Evolutionary conservation across 192 early-diverging fungal genomes (phyloP), one percentile per base, ranked within the genome.

Genomic region (Coemansia sp.): DNA sequence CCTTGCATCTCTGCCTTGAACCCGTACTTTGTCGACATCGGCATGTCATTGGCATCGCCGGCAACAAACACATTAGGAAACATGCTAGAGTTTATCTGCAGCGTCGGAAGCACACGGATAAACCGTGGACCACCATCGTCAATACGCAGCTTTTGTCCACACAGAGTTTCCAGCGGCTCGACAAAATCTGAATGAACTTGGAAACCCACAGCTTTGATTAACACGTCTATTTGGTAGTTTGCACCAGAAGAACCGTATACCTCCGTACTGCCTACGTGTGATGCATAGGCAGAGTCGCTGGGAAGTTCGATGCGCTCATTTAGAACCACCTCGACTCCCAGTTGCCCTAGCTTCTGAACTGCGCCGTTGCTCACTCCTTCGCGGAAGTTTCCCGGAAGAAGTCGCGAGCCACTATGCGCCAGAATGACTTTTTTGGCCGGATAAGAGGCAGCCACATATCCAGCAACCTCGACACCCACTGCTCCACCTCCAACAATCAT

Each of bases 401-500:
- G 71, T 0, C 63, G 71, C 12, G 63, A 56, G 8, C 76, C 71
- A 38, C 77, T 81, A 67, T 87, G 84, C 49, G 85, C 75, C 45
- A 86, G 65, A 0, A 77, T 80, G 11, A 87, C 80, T 1, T 67
- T 69, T 63, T 85, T 88, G 42, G 51, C 60, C 2, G 64, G 42
- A 51, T 83, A 85, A 6, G 45, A 56, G 0, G 68, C 68, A 7
- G 71, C 76, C 29, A 89, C 78, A 69, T 83, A 87, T 5, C 87
- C 87, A 8, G 86, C 86, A 1, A 85, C 64, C 62, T 89, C 85
- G 45, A 88, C 73, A 16, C 88, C 88, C 4, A 86, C 84, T 4
- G 87, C 73, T 2, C 88, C 88, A 31, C 87, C 88, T 50, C 88
- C 88, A 17, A 88, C 61, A 42, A 89, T 82, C 8, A 89, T 56